Base-by-base conservation (phyloP, 1,139 yeast species). In the Sugiyamaella grinbergsii region DNA sequence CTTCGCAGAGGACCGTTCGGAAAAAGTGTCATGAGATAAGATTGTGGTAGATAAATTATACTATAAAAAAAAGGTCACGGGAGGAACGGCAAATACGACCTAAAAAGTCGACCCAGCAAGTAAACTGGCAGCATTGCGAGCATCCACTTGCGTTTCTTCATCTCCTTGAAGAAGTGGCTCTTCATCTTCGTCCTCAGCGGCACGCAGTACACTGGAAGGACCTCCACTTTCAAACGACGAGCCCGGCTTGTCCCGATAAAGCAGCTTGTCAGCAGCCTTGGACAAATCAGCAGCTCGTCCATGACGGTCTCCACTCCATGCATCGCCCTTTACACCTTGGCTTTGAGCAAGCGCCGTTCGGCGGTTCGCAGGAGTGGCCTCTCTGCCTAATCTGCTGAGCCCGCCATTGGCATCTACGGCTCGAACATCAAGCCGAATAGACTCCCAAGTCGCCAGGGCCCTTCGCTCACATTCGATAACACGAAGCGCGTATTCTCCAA, bases 391-490 rank as follows among this genome's bases (percentile, higher is more conserved):
- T 54, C 97, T 72, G 20, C 95, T 80, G 32, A 93, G 77, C 0
- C 98, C 94, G 46, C 98, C 90, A 53, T 79, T 73, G 50, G 81
- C 77, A 71, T 91, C 95, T 33, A 85, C 87, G 36, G 84, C 78
- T 59, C 97, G 73, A 37, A 88, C 81, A 62, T 85, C 95, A 19
- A 79, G 67, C 32, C 95, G 74, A 26, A 87, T 81, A 52, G 80
- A 80, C 63, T 89, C 96, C 71, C 95, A 76, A 33, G 85, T 78
- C 53, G 83, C 79, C 52, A 93, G 75, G 41, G 88, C 82, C 60
- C 87, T 84, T 40, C 98, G 78, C 69, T 91, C 97, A 58, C 84
- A 87, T 54, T 89, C 96, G 43, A 93, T 90, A 62, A 83, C 81
- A 58, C 82, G 81, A 55, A 87, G 72, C 0, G 89, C 80, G 56